Evolutionary conservation across 2,329 filamentous ascomycete species (phyloP), one percentile per base, ranked within the genome.

Genomic region (Penicillium fuscoglaucum): DNA sequence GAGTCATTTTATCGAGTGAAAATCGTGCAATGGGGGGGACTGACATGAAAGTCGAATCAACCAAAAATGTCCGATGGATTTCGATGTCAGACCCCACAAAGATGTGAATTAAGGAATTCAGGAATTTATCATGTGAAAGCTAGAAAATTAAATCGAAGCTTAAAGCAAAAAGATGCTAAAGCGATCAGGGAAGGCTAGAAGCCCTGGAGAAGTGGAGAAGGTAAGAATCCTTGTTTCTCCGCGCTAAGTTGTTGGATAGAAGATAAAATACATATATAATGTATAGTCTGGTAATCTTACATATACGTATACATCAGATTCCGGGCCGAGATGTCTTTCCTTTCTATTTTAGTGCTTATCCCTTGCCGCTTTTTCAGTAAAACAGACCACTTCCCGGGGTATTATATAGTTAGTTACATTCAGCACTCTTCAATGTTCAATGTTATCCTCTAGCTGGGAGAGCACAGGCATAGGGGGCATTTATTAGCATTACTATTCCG

Each of bases 1-100:
- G 44, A 54, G 9, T 55, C 61, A 62, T 62, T 41, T 55, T 61
- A 51, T 57, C 57, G 40, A 59, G 47, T 55, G 45, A 39, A 26
- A 52, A 15, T 45, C 17, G 15, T 26, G 28, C 40, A 47, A 53
- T 53, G 52, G 48, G 43, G 35, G 33, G 46, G 39, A 55, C 47
- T 50, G 49, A 58, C 52, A 55, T 58, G 52, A 43, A 33, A 37
- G 41, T 37, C 19, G 48, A 51, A 45, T 43, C 29, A 26, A 59
- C 39, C 39, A 43, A 57, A 54, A 54, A n/a, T 40, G 44, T 13
- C 33, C 39, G 52, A 48, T 28, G 3, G 39, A 24, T 52, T 44
- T 43, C 37, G 19, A 52, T 52, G 37, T 21, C 44, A 41, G 26
- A 31, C 12, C 49, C 49, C 37, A 29, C 39, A 33, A 45, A 29